Evolutionary conservation across 768 basidiomycete species (phyloP), one percentile per base, ranked within the genome.

Genomic region (Leucosporidium yakuticum): DNA sequence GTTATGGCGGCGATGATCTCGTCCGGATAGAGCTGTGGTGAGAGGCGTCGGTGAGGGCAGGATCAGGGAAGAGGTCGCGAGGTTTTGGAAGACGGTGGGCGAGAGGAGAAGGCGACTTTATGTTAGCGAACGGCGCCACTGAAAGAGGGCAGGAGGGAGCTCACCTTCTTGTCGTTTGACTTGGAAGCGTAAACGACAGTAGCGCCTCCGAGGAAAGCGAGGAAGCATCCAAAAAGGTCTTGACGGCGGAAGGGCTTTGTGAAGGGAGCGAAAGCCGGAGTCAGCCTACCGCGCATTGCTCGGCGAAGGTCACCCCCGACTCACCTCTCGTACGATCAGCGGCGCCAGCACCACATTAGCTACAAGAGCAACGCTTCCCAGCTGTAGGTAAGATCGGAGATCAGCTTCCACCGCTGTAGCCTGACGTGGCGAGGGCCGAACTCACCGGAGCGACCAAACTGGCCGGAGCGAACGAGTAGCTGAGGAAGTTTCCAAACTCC

Each of bases 281-380:
- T 62, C 56, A 60, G 60, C 39, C 20, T 12, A 5, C 21, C 48
- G 34, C 32, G n/a, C 25, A 27, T 14, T 8, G 36, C 62, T 54
- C 49, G 32, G 36, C 11, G 32, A 21, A 47, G 17, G n/a, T 14
- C 21, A 6, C 47, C 25, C 8, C 11, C 19, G 58, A 34, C 62
- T 6, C 34, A 66, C 60, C 49, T 70, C 91, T 14, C 85, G 82
- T 15, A 91, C 83, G 76, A 97, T 84, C 4, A 91, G 74, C 21
- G 95, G 95, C 1, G 94, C 91, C 71, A 97, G 92, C 50, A 93
- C 82, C 76, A 93, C 97, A 77, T 98, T 98, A 0, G 95, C 93
- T 19, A 97, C 92, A 7, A 94, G 81, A n/a, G 89, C 23, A 23
- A 68, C 62, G 34, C 66, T 66, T 0, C 50, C 21, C 25, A 19